Evolutionary conservation across 441 rosid species (phyloP), one percentile per base, ranked within the genome.

Genomic region (Erysimum pusillum): DNA sequence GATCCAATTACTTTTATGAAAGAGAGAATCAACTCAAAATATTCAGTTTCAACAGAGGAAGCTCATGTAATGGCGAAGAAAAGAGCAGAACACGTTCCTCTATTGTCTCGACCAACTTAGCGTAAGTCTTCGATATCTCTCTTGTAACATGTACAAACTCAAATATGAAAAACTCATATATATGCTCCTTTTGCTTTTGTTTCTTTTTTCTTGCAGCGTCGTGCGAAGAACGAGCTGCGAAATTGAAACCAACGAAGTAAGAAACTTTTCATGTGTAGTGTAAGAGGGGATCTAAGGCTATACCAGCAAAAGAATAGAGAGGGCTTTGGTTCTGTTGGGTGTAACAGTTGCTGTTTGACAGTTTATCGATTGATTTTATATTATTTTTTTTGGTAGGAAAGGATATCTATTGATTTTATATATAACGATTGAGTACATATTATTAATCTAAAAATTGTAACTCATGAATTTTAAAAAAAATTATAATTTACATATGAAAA

Each of bases 71-170:
- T 14, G 63, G 58, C 54, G 35, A 86, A 82, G 80, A 88, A 84
- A 87, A 78, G 67, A 39, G 78, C 80, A 51, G 68, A 84, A 64
- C 92, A 92, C 72, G 72, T 81, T 79, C 89, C 97, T 42, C 77
- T 94, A 35, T 77, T 88, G 81, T 85, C 82, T 58, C 90, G 97
- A 73, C 92, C 91, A 78, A 89, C 95, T 13, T 97, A 92, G 85
- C 96, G 98, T 89, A 86, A 87, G 97, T 86, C 42, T 25, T 54
- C 0, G 56, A 45, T 56, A 2, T 46, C n/a, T 70, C 71, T 17
- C 39, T 59, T 13, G 56, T 63, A 70, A 67, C 20, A 71, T 69
- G 48, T 54, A 67, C 34, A 14, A 0, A 57, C 46, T 35, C 59
- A 52, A 69, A n/a, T 22, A 44, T 71, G 36, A 42, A 18, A 25